Evolutionary conservation across 164 flowering plant genomes (phyloP).

Genomic region (Nymphaea thermarum): DNA sequence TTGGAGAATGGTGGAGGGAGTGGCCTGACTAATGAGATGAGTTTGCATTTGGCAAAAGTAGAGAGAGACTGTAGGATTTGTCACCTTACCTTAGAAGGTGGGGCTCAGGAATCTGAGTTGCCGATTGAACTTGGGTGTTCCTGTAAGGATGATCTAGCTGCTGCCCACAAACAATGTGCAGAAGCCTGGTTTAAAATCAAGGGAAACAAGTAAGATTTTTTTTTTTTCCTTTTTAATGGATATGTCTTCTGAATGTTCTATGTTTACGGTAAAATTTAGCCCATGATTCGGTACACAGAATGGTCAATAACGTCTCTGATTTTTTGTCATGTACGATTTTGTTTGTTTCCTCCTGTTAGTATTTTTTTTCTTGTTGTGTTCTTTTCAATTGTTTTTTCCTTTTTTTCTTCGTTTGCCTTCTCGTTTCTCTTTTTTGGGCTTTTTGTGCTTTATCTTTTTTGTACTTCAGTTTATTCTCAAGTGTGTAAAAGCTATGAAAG

Average conservation of each 20-base stretch:
- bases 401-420: not conserved
- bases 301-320: no score
- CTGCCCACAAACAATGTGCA: constrained; percentile 81
- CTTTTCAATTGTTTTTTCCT: not conserved
- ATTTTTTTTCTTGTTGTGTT: no score
- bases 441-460: not conserved
- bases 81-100: constrained; percentile 38
- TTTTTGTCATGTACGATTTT: no score
- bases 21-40: constrained; percentile 5
- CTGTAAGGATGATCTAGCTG: constrained; percentile 63
- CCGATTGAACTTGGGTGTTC: constrained; percentile 60
- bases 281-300: no score
- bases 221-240: not conserved
- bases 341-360: no score
- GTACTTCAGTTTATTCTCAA: no score
- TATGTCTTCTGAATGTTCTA: no score
- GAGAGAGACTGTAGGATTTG: constrained; percentile 67
- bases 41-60: constrained; percentile 22
- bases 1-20: constrained; percentile 21
- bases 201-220: constrained; percentile 69
- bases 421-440: not conserved
- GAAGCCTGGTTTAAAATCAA: constrained; percentile 92
- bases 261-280: no score
- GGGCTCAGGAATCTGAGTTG: constrained; percentile 29
- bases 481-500: no score